phyloP scores from a whole-genome alignment of 179 eudicot genomes.

The Vitellaria paradoxa region DNA sequence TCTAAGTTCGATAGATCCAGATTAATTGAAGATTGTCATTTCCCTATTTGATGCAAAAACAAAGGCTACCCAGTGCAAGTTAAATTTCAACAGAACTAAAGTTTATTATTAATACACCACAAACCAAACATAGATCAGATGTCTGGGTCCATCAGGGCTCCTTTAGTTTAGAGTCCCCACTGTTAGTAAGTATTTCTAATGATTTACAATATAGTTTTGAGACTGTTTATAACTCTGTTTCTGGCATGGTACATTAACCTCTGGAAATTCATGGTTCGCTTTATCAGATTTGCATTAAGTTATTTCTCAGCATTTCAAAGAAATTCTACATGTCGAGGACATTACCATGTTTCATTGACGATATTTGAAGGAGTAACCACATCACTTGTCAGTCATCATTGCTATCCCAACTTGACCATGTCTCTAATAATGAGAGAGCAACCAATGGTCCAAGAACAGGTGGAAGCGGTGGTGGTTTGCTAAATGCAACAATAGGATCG shows the following conservation, averaged over 20 bases:
- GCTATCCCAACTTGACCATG: slow-evolving; percentile 39
- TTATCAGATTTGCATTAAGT: slow-evolving; percentile 19
- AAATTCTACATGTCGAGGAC: slow-evolving; percentile 14
- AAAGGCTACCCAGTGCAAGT: slow-evolving; percentile 59
- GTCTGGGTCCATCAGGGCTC: slow-evolving; percentile 48
- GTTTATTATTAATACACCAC: not conserved
- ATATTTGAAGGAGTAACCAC: not conserved
- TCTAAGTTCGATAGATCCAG: slow-evolving; percentile 31
- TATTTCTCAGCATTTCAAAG: slow-evolving; percentile 20
- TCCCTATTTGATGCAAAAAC: slow-evolving; percentile 68
- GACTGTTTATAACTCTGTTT: slow-evolving; percentile 52
- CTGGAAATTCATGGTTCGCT: slow-evolving; percentile 34
- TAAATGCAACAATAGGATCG: slow-evolving; percentile 30
- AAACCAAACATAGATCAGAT: not conserved
- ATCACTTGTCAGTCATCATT: slow-evolving; percentile 37
- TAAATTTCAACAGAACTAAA: slow-evolving; percentile 1
- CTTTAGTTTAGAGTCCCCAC: slow-evolving; percentile 45
- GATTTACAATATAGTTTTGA: slow-evolving; percentile 36
- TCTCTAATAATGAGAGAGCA: slow-evolving; percentile 43
- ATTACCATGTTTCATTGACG: no score
- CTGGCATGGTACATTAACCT: slow-evolving; percentile 51
- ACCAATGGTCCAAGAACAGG: slow-evolving; percentile 56
- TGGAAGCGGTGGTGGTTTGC: slow-evolving; percentile 60
- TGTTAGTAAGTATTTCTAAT: slow-evolving; percentile 33
- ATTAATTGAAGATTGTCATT: slow-evolving; percentile 48